Evolutionary conservation across 805 yeast species (phyloP), one percentile per base, ranked within the genome.

Genomic region (Candida xyloterini): DNA sequence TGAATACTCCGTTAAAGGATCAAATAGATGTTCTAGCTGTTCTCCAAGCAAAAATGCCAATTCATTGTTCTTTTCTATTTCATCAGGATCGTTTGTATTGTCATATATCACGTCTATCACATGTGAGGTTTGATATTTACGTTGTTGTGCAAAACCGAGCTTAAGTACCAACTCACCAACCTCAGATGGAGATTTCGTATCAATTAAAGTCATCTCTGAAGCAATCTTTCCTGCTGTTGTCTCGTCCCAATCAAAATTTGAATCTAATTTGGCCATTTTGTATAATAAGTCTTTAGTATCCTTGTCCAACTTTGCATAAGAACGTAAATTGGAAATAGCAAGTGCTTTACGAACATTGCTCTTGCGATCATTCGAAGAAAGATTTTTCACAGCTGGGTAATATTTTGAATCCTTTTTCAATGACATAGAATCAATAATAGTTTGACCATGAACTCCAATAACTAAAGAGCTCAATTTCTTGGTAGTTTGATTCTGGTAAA

Each of bases 1-100:
- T 0, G 95, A 85, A 58, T 91, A 91, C 60, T 90, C 97, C 5
- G 86, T 73, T 39, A 89, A 63, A 1, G 97, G 96, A 54, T 91
- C 95, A 60, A 91, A 91, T 27, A 91, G 63, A 51, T 84, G 91
- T 48, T 90, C 96, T 29, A 87, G 64, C 59, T 90, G 97, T 29
- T 81, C 81, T 1, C 98, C 98, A 5, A 91, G 63, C 25, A 83
- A 59, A 44, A 73, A 82, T 0, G 89, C 96, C 15, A 91, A 59
- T 42, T 71, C 77, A 55, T 90, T 89, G 60, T 90, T 91, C 11
- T 73, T 66, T 32, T 84, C 86, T 10, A 51, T 13, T 9, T 46
- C 13, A 1, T 24, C 30, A 3, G 48, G 50, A 27, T 46, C 42
- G 6, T 33, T 40, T 5, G 28, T 16, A 10, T 69, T 59, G 44